Conservation (phyloP, 2,329 filamentous ascomycete genomes). For the Daldinia sp. region DNA sequence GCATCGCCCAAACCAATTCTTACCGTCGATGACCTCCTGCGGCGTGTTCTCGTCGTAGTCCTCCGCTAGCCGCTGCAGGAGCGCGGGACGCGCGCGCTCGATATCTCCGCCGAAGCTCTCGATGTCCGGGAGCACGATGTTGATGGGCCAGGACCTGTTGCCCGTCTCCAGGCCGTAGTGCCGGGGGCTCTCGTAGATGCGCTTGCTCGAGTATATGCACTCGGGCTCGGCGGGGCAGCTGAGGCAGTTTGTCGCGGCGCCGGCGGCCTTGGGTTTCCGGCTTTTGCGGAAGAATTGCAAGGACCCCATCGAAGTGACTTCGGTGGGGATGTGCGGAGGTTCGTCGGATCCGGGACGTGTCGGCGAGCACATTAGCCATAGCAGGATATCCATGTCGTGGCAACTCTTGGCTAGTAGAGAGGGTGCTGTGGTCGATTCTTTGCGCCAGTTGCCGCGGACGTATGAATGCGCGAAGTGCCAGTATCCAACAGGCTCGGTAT, state of each 20-base stretch:
- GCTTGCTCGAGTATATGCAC: constrained; percentile 88
- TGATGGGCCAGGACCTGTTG: constrained; percentile 83
- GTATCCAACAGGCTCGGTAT: constrained; percentile 94
- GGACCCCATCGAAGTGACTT: constrained; percentile 80
- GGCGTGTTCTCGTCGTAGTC: constrained; percentile 66
- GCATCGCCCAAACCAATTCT: constrained; percentile 91
- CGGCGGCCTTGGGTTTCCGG: constrained; percentile 81
- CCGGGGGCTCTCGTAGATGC: constrained; percentile 80
- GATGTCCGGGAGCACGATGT: constrained; percentile 91
- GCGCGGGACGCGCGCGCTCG: constrained; percentile 55
- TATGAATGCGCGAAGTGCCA: constrained; percentile 96
- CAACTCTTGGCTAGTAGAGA: constrained; percentile 95
- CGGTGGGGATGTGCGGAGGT: constrained; percentile 77
- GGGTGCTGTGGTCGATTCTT: constrained; percentile 79
- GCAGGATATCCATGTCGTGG: constrained; percentile 91
- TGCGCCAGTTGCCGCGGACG: constrained; percentile 94
- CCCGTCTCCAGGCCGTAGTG: constrained; percentile 79
- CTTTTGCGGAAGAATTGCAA: constrained; percentile 81
- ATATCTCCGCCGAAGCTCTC: constrained; percentile 74
- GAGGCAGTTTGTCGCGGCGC: constrained; percentile 86
- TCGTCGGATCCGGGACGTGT: constrained; percentile 56
- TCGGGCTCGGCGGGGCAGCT: constrained; percentile 78
- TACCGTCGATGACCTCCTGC: constrained; percentile 59
- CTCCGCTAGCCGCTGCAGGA: constrained; percentile 56
- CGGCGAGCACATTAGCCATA: constrained; percentile 90